Conservation (phyloP, 2,329 filamentous ascomycete species). For the Botrytis tulipae region DNA sequence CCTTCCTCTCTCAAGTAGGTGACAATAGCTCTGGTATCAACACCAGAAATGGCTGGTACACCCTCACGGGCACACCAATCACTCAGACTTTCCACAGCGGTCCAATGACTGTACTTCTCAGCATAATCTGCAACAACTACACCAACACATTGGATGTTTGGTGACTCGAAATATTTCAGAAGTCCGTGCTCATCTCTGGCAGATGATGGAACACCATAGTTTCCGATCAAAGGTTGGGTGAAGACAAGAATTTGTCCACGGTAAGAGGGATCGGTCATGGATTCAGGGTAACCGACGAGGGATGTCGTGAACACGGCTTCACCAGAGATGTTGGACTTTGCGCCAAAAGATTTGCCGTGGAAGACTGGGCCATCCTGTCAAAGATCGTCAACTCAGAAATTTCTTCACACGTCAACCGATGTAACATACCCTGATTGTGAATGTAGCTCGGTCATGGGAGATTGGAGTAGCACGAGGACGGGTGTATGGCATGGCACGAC, state of each 20-base stretch:
- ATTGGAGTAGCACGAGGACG: slow-evolving; percentile 63
- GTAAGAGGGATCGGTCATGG: slow-evolving; percentile 83
- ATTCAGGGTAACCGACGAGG: slow-evolving; percentile 96
- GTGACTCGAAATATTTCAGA: slow-evolving; percentile 96
- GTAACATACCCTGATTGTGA: slow-evolving; percentile 78
- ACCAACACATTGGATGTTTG: slow-evolving; percentile 93
- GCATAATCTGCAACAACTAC: slow-evolving; percentile 96
- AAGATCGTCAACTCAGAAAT: slow-evolving; percentile 34
- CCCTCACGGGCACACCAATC: slow-evolving; percentile 97
- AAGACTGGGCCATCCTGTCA: slow-evolving; percentile 86
- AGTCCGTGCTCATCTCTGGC: slow-evolving; percentile 85
- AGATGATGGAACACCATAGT: slow-evolving; percentile 92
- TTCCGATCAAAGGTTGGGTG: slow-evolving; percentile 95
- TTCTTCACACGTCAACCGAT: not conserved
- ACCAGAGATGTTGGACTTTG: slow-evolving; percentile 93
- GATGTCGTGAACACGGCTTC: slow-evolving; percentile 99
- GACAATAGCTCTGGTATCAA: slow-evolving; percentile 95
- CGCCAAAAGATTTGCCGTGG: slow-evolving; percentile 93
- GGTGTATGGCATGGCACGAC: slow-evolving; percentile 63
- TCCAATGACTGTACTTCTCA: slow-evolving; percentile 96
- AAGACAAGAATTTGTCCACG: slow-evolving; percentile 96
- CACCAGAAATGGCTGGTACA: slow-evolving; percentile 91
- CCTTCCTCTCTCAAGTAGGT: slow-evolving; percentile 94
- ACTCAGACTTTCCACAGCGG: slow-evolving; percentile 87
- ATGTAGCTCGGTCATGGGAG: slow-evolving; percentile 77